phyloP scores from a whole-genome alignment of 768 basidiomycete species.

The Zangia roseola region DNA sequence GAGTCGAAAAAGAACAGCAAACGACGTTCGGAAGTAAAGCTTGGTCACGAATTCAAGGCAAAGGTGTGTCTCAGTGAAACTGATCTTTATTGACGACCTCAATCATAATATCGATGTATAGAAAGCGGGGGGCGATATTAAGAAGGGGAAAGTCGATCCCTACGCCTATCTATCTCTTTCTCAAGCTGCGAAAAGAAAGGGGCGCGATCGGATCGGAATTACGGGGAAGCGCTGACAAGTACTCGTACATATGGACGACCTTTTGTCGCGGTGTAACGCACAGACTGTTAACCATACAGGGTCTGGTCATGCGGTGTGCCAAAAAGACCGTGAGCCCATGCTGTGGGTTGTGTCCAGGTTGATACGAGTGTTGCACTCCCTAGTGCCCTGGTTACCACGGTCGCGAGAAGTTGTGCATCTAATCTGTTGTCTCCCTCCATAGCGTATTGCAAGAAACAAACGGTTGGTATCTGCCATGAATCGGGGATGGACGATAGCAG shows the following conservation, averaged over 20 bases:
- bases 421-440: slow-evolving; percentile 79
- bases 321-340: slow-evolving; percentile 63
- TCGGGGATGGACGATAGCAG: slow-evolving; percentile 57
- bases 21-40: slow-evolving; percentile 52
- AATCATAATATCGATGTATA: slow-evolving; percentile 33
- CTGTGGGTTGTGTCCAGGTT: slow-evolving; percentile 60
- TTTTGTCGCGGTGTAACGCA: neutral
- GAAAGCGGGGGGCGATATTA: slow-evolving; percentile 95
- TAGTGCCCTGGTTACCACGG: slow-evolving; percentile 49
- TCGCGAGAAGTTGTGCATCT: slow-evolving; percentile 66
- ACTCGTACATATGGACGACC: slow-evolving; percentile 1
- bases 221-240: slow-evolving; percentile 62
- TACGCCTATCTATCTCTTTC: slow-evolving; percentile 88
- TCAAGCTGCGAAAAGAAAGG: slow-evolving; percentile 71
- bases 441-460: slow-evolving; percentile 68
- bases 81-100: neutral
- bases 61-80: slow-evolving; percentile 58
- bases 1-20: slow-evolving; percentile 48
- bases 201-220: slow-evolving; percentile 52
- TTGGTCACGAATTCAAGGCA: slow-evolving; percentile 92
- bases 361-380: slow-evolving; percentile 31
- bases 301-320: slow-evolving; percentile 73
- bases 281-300: slow-evolving; percentile 54
- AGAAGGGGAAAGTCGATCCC: slow-evolving; percentile 83
- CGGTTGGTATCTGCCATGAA: slow-evolving; percentile 52